Percentiles rank a stretch among this genome's conserved stretches.
Evolutionary conservation across 805 yeast species (phyloP).

Genomic region (Ogataea nakhonphanomensis): DNA sequence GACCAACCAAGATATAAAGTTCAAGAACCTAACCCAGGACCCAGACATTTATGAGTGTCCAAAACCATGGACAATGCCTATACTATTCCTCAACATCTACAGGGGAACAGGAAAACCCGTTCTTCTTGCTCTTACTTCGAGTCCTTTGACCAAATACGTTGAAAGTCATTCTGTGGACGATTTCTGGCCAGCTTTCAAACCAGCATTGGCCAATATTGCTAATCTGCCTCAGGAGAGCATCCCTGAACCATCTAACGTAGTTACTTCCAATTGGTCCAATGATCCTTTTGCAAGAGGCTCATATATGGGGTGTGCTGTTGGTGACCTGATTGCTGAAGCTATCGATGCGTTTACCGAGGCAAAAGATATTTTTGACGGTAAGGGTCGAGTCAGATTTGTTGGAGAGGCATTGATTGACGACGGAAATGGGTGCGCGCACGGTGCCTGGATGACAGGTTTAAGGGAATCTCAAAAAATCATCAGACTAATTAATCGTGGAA

Average conservation of each 20-base stretch:
- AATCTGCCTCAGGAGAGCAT: conserved; percentile 21
- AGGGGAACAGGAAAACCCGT: conserved; percentile 34
- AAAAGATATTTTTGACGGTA: conserved; percentile 38
- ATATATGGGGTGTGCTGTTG: conserved; percentile 30
- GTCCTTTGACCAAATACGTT: conserved; percentile 47
- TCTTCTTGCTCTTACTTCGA: conserved; percentile 44
- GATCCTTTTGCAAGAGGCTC: conserved; percentile 54
- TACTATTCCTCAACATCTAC: conserved; percentile 31
- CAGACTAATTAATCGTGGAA: conserved; percentile 22
- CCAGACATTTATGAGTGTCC: conserved; percentile 14
- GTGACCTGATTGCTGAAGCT: conserved; percentile 26
- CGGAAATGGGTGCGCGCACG: conserved; percentile 59
- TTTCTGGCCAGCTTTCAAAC: conserved; percentile 46
- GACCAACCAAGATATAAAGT: neutral
- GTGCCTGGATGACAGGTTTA: conserved; percentile 50
- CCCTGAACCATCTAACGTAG: conserved; percentile 26
- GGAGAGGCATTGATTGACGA: conserved; percentile 53
- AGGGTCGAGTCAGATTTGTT: conserved; percentile 46
- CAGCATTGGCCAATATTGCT: conserved; percentile 36
- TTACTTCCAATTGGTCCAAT: conserved; percentile 44
- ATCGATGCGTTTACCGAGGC: conserved; percentile 39
- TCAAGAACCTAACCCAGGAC: conserved; percentile 10
- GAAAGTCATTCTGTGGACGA: conserved; percentile 37
- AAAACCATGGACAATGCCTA: conserved; percentile 26
- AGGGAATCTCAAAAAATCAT: conserved; percentile 41